phyloP scores from a whole-genome alignment of 129 eudicot species.

The Pittosporum tobira region DNA sequence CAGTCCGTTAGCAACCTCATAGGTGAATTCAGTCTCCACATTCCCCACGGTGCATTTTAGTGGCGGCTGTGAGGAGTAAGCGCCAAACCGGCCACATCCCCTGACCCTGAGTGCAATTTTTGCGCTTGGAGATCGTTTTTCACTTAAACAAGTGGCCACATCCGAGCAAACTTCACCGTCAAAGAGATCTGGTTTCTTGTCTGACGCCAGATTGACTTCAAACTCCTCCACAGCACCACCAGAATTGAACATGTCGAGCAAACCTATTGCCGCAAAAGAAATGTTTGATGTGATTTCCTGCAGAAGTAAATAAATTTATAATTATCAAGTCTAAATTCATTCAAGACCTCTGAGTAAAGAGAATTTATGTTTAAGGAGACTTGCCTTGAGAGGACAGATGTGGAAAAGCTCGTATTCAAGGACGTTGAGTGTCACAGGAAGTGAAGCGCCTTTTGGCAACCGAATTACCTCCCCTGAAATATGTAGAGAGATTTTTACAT shows the following conservation, averaged over 20 bases:
- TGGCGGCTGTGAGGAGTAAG: constrained; percentile 57
- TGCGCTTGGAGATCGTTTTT: constrained; percentile 32
- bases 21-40: constrained; percentile 33
- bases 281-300: constrained; percentile 59
- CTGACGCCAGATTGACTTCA: constrained; percentile 25
- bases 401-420: constrained; percentile 81
- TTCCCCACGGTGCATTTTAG: constrained; percentile 46
- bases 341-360: no score
- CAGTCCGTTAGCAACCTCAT: constrained; percentile 44
- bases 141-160: constrained; percentile 18
- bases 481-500: background rate
- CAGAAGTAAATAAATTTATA: background rate
- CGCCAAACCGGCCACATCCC: constrained; percentile 74
- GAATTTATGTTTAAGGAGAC: constrained; percentile 2
- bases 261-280: constrained; percentile 65
- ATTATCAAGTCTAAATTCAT: background rate
- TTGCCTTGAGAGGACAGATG: constrained; percentile 69
- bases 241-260: constrained; percentile 69
- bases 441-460: constrained; percentile 63
- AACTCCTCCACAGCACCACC: constrained; percentile 61
- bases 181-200: constrained; percentile 8
- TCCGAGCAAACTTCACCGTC: constrained; percentile 18
- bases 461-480: constrained; percentile 56
- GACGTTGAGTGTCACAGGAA: constrained; percentile 75
- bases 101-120: constrained; percentile 46